Conservation (phyloP, 148 eudicot genomes). For the Vaccinium myrtillus region DNA sequence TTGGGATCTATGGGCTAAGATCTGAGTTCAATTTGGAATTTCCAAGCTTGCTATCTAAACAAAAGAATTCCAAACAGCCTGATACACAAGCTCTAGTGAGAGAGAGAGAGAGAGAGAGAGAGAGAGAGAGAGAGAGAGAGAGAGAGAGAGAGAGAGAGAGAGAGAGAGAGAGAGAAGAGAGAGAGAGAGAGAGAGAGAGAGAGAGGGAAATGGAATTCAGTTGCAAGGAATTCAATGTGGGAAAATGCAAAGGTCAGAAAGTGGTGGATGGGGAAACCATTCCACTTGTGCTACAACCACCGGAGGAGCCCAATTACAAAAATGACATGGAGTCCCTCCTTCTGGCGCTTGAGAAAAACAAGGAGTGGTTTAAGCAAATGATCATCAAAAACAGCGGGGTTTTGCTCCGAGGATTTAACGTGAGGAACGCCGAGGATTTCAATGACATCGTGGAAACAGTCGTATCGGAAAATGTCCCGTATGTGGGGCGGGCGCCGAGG, state of each 20-base stretch:
- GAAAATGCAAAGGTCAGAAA: conserved; percentile 49
- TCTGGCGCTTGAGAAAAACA: conserved; percentile 27
- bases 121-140: no score
- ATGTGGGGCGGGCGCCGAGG: conserved; percentile 51
- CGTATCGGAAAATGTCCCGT: conserved; percentile 44
- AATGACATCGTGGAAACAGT: conserved; percentile 38
- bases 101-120: no score
- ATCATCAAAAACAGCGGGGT: conserved; percentile 45
- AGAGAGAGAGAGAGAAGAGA: no score
- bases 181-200: no score
- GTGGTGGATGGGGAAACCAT: conserved; percentile 43
- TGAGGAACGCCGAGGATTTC: conserved; percentile 40
- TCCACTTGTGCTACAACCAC: conserved; percentile 44
- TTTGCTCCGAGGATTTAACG: conserved; percentile 39
- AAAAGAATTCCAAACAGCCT: no score
- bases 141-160: no score
- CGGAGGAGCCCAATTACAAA: background rate
- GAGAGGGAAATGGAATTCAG: conserved; percentile 25
- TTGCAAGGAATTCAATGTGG: conserved; percentile 49
- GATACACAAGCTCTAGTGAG: no score
- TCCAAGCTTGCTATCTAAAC: no score
- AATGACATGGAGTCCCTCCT: conserved; percentile 26
- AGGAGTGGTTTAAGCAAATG: conserved; percentile 49
- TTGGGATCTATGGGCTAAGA: no score
- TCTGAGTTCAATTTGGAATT: no score